Evolutionary conservation across 352 stramenopile species (phyloP).

Genomic region (Phytophthora multivora): DNA sequence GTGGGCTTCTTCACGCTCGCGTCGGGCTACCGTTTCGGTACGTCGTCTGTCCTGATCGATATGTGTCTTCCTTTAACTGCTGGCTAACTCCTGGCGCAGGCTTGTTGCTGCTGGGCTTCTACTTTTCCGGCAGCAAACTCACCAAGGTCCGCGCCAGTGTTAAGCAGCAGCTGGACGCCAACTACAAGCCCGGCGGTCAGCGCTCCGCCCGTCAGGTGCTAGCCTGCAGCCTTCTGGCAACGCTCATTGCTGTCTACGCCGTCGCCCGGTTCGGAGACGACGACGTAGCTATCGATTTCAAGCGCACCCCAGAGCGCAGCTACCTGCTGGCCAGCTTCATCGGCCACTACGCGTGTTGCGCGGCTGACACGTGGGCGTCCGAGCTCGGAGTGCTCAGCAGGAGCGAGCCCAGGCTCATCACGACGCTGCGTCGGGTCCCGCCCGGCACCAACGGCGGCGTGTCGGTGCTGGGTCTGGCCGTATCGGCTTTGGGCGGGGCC

Average conservation of each 20-base stretch:
- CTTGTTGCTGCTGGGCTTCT: slow-evolving; percentile 81
- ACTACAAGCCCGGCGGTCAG: slow-evolving; percentile 83
- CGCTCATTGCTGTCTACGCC: slow-evolving; percentile 65
- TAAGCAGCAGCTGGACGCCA: slow-evolving; percentile 71
- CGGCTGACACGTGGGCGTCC: slow-evolving; percentile 95
- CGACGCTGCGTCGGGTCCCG: slow-evolving; percentile 76
- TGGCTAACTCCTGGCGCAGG: slow-evolving; percentile 37
- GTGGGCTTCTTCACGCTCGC: slow-evolving; percentile 74
- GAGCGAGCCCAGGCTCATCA: slow-evolving; percentile 86
- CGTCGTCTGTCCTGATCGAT: background rate
- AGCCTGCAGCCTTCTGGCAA: slow-evolving; percentile 74
- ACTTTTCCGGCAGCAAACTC: slow-evolving; percentile 86
- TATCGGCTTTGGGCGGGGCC: slow-evolving; percentile 82
- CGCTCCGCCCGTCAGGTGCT: slow-evolving; percentile 77
- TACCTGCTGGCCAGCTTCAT: slow-evolving; percentile 82
- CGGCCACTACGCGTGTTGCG: slow-evolving; percentile 93
- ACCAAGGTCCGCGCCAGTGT: slow-evolving; percentile 68
- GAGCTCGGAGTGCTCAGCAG: slow-evolving; percentile 93
- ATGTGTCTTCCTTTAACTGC: background rate
- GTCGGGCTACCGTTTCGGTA: slow-evolving; percentile 72
- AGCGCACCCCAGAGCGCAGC: slow-evolving; percentile 33
- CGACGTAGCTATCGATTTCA: slow-evolving; percentile 48
- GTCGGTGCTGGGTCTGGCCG: slow-evolving; percentile 80
- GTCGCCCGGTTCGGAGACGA: slow-evolving; percentile 44
- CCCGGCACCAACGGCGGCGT: slow-evolving; percentile 95